phyloP scores from a whole-genome alignment of 73 alveolate genomes.

The Paramecium biaurelia region DNA sequence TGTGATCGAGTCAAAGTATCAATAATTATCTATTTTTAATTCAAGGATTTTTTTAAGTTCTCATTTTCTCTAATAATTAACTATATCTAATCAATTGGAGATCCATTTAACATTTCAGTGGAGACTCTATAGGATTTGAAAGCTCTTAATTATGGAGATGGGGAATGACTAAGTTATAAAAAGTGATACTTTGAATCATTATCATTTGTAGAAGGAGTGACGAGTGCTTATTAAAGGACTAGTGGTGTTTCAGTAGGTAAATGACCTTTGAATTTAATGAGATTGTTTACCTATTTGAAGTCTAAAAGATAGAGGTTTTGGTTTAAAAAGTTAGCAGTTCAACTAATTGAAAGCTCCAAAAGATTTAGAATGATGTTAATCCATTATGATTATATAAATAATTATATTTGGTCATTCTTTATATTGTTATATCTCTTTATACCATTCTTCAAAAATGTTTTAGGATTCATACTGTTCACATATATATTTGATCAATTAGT shows the following conservation, averaged over 20 bases:
- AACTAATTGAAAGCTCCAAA: background rate
- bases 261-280: background rate
- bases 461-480: background rate
- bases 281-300: background rate
- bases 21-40: background rate
- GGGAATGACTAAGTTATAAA: background rate
- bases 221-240: background rate
- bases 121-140: background rate
- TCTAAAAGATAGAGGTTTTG: background rate
- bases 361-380: slow-evolving; percentile 12
- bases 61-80: background rate
- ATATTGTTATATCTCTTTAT: background rate
- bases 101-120: background rate
- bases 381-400: background rate
- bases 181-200: background rate
- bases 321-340: background rate
- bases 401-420: background rate
- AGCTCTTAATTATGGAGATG: background rate
- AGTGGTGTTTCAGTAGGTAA: background rate
- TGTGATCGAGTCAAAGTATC: background rate
- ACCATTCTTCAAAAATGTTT: background rate
- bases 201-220: background rate
- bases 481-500: background rate
- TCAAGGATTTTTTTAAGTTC: background rate
- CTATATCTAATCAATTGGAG: background rate